A percentile compares a stretch with the other conserved stretches of the same genome.
These are phyloP conservation scores for Barnettozyma wickerhamii DNA, from an alignment of 805 yeast species.

Conservation along the genomic window DNA sequence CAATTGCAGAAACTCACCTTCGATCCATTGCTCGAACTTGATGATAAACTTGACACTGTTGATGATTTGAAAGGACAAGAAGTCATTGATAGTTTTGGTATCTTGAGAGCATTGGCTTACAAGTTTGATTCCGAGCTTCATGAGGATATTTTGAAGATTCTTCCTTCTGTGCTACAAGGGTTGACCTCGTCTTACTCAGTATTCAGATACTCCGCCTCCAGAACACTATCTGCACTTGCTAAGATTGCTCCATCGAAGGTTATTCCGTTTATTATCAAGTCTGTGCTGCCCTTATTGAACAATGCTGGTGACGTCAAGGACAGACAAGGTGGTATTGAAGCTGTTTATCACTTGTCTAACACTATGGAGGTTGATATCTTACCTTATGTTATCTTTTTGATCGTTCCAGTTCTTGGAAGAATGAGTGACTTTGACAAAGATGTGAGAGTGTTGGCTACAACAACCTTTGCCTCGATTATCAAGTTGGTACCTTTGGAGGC, in stretches of 20 bases:
- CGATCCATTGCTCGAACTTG: conserved; percentile 50
- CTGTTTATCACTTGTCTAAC: conserved; percentile 77
- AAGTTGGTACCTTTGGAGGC: conserved; percentile 96
- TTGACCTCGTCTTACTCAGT: conserved; percentile 74
- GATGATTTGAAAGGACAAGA: conserved; percentile 63
- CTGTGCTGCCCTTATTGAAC: conserved; percentile 72
- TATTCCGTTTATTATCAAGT: conserved; percentile 74
- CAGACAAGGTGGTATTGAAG: conserved; percentile 93
- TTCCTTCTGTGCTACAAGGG: conserved; percentile 48
- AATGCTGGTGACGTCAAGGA: conserved; percentile 66
- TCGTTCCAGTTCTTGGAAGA: conserved; percentile 94
- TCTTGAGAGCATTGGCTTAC: conserved; percentile 69
- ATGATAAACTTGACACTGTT: conserved; percentile 25
- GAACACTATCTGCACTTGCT: conserved; percentile 79
- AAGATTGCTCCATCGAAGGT: conserved; percentile 62
- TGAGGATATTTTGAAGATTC: conserved; percentile 43
- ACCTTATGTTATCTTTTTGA: conserved; percentile 92
- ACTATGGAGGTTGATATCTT: conserved; percentile 85
- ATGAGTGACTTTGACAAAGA: conserved; percentile 95
- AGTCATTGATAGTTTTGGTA: conserved; percentile 82
- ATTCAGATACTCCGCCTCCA: conserved; percentile 84
- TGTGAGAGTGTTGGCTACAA: conserved; percentile 86
- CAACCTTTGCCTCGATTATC: conserved; percentile 93
- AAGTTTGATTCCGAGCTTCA: conserved; percentile 47
- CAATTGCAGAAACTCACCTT: conserved; percentile 63